Evolutionary conservation across 208 protist species (phyloP), one percentile per base, ranked within the genome.

Genomic region (Phytomonas sp.): DNA sequence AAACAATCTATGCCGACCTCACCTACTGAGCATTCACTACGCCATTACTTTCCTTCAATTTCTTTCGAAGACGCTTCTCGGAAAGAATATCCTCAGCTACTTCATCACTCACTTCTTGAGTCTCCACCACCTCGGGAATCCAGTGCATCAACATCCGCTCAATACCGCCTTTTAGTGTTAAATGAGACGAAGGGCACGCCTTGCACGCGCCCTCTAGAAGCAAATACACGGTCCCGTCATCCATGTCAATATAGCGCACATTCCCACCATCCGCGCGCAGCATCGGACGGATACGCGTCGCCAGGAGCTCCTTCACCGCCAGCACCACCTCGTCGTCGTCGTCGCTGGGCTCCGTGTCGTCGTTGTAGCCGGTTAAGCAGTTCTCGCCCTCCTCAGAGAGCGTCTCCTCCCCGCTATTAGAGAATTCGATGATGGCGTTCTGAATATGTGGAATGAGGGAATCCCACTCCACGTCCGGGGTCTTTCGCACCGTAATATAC

Each of bases 131-230:
- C 78, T 97, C 91, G 2, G 94, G 92, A 53, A 97, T 94, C 87
- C 91, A 97, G 73, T 97, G 94, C 90, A 96, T 96, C 62, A 97
- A 77, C 94, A 97, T 97, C 7, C 89, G 81, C 75, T 97, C 92
- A 75, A 97, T 97, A 11, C 94, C 91, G 62, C 85, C 89, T 72
- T 97, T 97, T 0, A 97, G 77, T 13, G 94, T 97, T 28, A 91
- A 77, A 64, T 89, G 78, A 29, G 88, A 94, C 31, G 89, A 96
- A 4, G 94, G 92, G 65, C 94, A 97, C 13, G 90, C 77, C 66
- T 91, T 88, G 71, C 94, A 97, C 30, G 89, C 85, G 6, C 94
- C 94, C 75, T 96, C 85, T 15, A 97, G 72, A 36, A 95, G 72
- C n/a, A 97, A 76, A 76, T 92, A 93, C 11, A 96, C 90, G 30